These are phyloP conservation scores for Cystobasidium tubakii DNA, from an alignment of 768 basidiomycete genomes.

Conservation along the genomic window DNA sequence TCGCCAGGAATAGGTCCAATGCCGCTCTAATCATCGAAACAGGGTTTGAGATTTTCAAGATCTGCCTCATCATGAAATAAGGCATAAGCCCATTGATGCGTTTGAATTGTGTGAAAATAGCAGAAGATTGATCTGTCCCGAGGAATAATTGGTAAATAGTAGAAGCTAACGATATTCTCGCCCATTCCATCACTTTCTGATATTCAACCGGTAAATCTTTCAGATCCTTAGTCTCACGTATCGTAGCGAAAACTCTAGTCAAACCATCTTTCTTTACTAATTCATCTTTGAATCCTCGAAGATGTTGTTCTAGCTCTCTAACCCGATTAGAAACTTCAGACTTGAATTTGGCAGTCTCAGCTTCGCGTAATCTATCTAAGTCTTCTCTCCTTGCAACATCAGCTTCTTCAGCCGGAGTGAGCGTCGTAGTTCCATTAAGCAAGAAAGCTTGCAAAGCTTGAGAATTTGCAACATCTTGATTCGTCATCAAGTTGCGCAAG, in stretches of 20 bases:
- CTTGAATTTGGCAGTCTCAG: constrained; percentile 76
- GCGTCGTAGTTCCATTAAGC: constrained; percentile 63
- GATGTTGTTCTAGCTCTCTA: constrained; percentile 72
- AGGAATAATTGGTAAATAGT: constrained; percentile 93
- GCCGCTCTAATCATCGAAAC: constrained; percentile 89
- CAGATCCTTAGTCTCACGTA: constrained; percentile 72
- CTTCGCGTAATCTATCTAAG: constrained; percentile 77
- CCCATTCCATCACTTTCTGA: constrained; percentile 89
- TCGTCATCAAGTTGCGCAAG: constrained; percentile 69
- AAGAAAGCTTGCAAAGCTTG: constrained; percentile 82
- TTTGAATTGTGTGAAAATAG: constrained; percentile 79
- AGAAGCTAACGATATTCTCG: constrained; percentile 91
- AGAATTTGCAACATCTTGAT: constrained; percentile 69
- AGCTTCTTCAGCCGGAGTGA: constrained; percentile 67
- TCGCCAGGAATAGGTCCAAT: constrained; percentile 89
- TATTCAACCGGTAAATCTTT: constrained; percentile 75
- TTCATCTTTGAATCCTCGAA: constrained; percentile 85
- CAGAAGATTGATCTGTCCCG: constrained; percentile 84
- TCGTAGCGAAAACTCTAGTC: constrained; percentile 75
- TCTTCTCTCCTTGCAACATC: constrained; percentile 77
- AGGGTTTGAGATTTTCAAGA: constrained; percentile 87
- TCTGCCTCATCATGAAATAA: constrained; percentile 89
- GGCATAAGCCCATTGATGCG: constrained; percentile 94
- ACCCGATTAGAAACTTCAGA: constrained; percentile 79
- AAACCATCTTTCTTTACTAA: constrained; percentile 75